Evolutionary conservation across 169 alveolate genomes (phyloP).

Genomic region (Plasmodium reichenowi): DNA sequence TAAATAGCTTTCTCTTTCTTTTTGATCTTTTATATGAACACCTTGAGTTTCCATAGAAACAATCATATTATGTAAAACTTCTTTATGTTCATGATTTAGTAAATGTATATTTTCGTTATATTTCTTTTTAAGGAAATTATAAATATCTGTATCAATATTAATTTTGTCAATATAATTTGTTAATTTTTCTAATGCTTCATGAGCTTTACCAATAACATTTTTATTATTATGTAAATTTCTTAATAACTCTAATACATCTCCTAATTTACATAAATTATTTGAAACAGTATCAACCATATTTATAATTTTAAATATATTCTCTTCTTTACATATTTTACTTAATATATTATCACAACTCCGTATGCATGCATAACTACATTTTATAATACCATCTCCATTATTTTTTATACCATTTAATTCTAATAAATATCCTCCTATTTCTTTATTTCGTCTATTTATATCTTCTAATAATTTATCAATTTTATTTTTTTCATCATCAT

Average conservation of each 20-base stretch:
- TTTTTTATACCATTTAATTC: slow-evolving; percentile 40
- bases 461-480: slow-evolving; percentile 28
- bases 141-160: slow-evolving; percentile 79
- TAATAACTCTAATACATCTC: slow-evolving; percentile 83
- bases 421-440: slow-evolving; percentile 25
- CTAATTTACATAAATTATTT: slow-evolving; percentile 82
- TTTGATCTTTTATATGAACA: slow-evolving; percentile 78
- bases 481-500: slow-evolving; percentile 16
- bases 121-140: slow-evolving; percentile 78
- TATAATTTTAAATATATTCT: slow-evolving; percentile 58
- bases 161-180: slow-evolving; percentile 79
- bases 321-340: slow-evolving; percentile 41
- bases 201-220: slow-evolving; percentile 80
- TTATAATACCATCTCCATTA: slow-evolving; percentile 31
- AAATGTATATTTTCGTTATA: slow-evolving; percentile 59
- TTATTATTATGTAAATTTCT: slow-evolving; percentile 82
- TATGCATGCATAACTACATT: slow-evolving; percentile 38
- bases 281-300: slow-evolving; percentile 84
- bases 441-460: background rate
- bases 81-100: slow-evolving; percentile 78
- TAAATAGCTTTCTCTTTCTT: slow-evolving; percentile 54
- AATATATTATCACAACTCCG: slow-evolving; percentile 40
- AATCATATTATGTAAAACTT: slow-evolving; percentile 84
- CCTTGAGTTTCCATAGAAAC: slow-evolving; percentile 87
- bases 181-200: slow-evolving; percentile 79